Conservation (phyloP, 108 stramenopile species). For the Conticribra weissflogii region DNA sequence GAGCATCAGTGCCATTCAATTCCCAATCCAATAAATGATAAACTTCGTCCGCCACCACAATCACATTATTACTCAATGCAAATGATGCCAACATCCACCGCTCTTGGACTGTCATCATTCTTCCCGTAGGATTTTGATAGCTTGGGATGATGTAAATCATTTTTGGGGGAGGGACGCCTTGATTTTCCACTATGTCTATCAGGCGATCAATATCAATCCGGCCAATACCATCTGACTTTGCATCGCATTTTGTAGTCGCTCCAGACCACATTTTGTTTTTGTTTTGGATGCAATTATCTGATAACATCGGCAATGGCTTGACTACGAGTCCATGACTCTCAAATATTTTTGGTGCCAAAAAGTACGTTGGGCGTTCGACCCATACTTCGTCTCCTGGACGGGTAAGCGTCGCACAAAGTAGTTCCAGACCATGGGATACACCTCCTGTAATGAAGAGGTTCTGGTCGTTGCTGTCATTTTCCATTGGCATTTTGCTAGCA, state of each 20-base stretch:
- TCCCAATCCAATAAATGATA: conserved; percentile 79
- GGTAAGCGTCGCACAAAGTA: conserved; percentile 57
- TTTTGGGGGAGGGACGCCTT: conserved; percentile 45
- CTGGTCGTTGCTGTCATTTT: neutral
- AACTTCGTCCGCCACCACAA: conserved; percentile 73
- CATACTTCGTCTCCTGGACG: conserved; percentile 61
- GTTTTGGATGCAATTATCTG: conserved; percentile 2
- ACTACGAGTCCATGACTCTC: conserved; percentile 55
- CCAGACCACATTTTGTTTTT: too few species aligned
- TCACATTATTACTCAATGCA: conserved; percentile 51
- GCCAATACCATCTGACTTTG: neutral
- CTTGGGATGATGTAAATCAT: conserved; percentile 76
- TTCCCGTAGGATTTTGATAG: conserved; percentile 75
- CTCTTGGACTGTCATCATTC: conserved; percentile 54
- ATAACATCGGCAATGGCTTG: conserved; percentile 56
- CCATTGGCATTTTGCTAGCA: too few species aligned
- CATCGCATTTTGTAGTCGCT: too few species aligned
- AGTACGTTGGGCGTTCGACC: conserved; percentile 73
- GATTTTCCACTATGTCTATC: conserved; percentile 25
- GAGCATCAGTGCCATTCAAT: neutral
- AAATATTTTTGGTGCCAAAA: conserved; percentile 63
- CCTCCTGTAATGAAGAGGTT: conserved; percentile 69
- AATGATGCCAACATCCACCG: conserved; percentile 48
- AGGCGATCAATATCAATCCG: conserved; percentile 57
- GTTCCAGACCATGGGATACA: conserved; percentile 71